Evolutionary conservation across 2,329 filamentous ascomycete species (phyloP).

Genomic region (Xylaria sp.): DNA sequence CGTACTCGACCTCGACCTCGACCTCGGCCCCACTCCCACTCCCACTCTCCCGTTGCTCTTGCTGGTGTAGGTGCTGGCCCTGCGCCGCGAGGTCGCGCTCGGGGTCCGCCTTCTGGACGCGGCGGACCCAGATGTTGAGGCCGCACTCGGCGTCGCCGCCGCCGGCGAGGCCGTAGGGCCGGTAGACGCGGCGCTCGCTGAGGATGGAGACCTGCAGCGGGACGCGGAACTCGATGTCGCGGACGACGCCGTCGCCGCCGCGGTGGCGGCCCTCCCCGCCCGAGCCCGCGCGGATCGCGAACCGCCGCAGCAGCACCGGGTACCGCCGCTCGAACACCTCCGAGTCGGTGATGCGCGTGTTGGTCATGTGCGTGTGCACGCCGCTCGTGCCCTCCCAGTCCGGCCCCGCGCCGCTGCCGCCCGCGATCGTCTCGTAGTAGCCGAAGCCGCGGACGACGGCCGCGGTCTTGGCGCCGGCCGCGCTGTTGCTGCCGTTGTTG

Average conservation of each 20-base stretch:
- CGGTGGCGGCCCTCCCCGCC: conserved; percentile 63
- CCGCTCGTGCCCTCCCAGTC: conserved; percentile 70
- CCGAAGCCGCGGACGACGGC: conserved; percentile 72
- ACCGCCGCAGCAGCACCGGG: conserved; percentile 69
- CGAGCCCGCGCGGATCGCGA: conserved; percentile 61
- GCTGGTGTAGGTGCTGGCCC: conserved; percentile 23
- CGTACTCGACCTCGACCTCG: conserved; percentile 47
- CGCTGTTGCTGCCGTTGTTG: too few relatives aligned
- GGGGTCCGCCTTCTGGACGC: conserved; percentile 61
- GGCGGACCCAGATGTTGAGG: conserved; percentile 84
- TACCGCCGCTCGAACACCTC: conserved; percentile 76
- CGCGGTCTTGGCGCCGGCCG: too few relatives aligned
- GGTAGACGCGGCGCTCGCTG: conserved; percentile 71
- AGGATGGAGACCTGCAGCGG: conserved; percentile 73
- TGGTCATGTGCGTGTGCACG: conserved; percentile 78
- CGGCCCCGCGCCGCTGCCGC: conserved; percentile 70
- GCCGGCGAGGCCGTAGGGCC: conserved; percentile 79
- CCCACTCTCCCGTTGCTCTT: too few relatives aligned
- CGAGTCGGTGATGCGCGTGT: conserved; percentile 74
- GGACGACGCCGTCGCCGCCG: conserved; percentile 70
- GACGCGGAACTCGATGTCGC: conserved; percentile 75
- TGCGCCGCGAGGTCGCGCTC: conserved; percentile 39
- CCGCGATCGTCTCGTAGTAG: conserved; percentile 79
- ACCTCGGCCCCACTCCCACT: too few relatives aligned
- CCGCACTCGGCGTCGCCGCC: conserved; percentile 79